These are phyloP conservation scores for Phytophthora pluvialis DNA, from an alignment of 352 stramenopile species.

Conservation along the genomic window DNA sequence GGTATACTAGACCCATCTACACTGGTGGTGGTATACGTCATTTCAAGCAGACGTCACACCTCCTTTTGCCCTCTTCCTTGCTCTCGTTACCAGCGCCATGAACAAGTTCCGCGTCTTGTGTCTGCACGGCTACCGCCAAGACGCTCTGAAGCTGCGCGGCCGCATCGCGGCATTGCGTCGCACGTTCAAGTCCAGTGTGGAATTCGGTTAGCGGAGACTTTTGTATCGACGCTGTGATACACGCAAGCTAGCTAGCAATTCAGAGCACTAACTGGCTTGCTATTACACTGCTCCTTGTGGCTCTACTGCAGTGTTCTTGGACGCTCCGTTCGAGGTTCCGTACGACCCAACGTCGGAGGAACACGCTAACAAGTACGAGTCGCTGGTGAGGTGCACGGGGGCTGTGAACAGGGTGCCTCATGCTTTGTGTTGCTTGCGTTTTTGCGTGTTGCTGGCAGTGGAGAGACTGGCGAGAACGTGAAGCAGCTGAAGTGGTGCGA, in stretches of 20 bases:
- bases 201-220: slow-evolving; percentile 66
- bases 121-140: slow-evolving; percentile 87
- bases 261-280: neutral
- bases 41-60: slow-evolving; percentile 10
- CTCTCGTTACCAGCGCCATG: slow-evolving; percentile 2
- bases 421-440: neutral
- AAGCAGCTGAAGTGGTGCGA: slow-evolving; percentile 82
- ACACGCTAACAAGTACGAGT: slow-evolving; percentile 47
- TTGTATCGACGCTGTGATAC: neutral
- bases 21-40: neutral
- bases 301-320: slow-evolving; percentile 65
- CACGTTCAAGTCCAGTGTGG: slow-evolving; percentile 76
- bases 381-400: neutral
- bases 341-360: slow-evolving; percentile 71
- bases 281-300: neutral
- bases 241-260: neutral
- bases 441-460: slow-evolving; percentile 11
- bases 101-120: slow-evolving; percentile 81
- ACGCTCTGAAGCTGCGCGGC: slow-evolving; percentile 69
- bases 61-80: neutral
- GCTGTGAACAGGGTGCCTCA: neutral
- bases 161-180: slow-evolving; percentile 77
- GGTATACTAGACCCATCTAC: slow-evolving; percentile 17
- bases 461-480: slow-evolving; percentile 44
- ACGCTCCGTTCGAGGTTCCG: slow-evolving; percentile 74